Conservation (phyloP, 2,329 filamentous ascomycete species). For the Fusarium foetens region DNA sequence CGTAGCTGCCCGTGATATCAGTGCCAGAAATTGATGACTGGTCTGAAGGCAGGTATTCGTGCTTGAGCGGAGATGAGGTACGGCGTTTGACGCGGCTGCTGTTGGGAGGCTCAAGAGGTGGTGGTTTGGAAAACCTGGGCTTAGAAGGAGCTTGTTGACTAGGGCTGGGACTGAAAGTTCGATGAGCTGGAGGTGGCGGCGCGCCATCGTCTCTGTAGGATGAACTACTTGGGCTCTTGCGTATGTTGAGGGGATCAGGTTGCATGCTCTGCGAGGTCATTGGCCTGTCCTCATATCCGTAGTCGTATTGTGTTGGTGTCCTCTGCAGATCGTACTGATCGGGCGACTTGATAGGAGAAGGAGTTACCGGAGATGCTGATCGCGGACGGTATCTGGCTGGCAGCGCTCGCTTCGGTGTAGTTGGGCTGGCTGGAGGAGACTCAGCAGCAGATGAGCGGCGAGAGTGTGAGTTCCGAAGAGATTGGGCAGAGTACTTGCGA, state of each 20-base stretch:
- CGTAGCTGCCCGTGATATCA: slow-evolving; percentile 63
- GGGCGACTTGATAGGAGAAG: slow-evolving; percentile 41
- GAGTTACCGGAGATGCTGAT: slow-evolving; percentile 38
- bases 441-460: slow-evolving; percentile 33
- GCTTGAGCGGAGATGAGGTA: slow-evolving; percentile 92
- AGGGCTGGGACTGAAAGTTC: slow-evolving; percentile 52
- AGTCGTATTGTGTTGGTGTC: slow-evolving; percentile 52
- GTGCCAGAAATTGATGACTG: slow-evolving; percentile 69
- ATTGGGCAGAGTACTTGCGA: slow-evolving; percentile 39
- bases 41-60: slow-evolving; percentile 92
- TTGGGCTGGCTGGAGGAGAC: slow-evolving; percentile 45
- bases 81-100: slow-evolving; percentile 69
- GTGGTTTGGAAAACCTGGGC: slow-evolving; percentile 50
- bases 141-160: slow-evolving; percentile 42
- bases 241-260: slow-evolving; percentile 52
- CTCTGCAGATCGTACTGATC: slow-evolving; percentile 44
- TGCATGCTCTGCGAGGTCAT: slow-evolving; percentile 52
- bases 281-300: slow-evolving; percentile 43
- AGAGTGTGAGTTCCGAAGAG: slow-evolving; percentile 38
- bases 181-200: slow-evolving; percentile 65
- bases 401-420: slow-evolving; percentile 46
- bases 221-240: slow-evolving; percentile 46
- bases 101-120: slow-evolving; percentile 59
- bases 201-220: slow-evolving; percentile 64
- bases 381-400: slow-evolving; percentile 44